Conservation (phyloP, 441 rosid genomes). For the Pelargonium myrrhifolium region DNA sequence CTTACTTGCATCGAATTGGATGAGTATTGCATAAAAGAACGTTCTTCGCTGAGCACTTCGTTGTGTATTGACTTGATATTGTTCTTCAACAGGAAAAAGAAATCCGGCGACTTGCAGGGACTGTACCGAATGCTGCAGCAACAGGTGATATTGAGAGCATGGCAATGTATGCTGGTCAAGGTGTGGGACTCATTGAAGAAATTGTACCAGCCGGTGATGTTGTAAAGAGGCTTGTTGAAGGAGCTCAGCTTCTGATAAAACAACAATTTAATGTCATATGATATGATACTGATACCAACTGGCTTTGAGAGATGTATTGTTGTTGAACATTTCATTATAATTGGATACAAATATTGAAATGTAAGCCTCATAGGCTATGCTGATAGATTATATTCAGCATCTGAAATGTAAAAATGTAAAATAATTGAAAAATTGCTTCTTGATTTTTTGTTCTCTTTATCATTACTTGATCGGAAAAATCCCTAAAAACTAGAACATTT, state of each 20-base stretch:
- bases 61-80: neutral
- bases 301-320: neutral
- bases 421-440: too few species aligned
- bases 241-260: constrained; percentile 48
- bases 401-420: too few species aligned
- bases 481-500: too few species aligned
- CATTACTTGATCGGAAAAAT: too few species aligned
- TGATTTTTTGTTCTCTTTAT: too few species aligned
- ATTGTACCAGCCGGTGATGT: constrained; percentile 60
- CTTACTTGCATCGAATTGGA: too few species aligned
- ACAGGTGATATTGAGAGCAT: constrained; percentile 79
- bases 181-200: constrained; percentile 53
- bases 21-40: too few species aligned
- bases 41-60: too few species aligned
- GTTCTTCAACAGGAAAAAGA: constrained; percentile 53
- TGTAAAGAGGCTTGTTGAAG: constrained; percentile 51
- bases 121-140: constrained; percentile 59
- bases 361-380: too few species aligned
- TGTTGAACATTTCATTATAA: too few species aligned
- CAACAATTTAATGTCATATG: constrained; percentile 19
- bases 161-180: constrained; percentile 85
- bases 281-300: neutral
- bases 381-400: too few species aligned
- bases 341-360: too few species aligned
- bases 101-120: constrained; percentile 51